Evolutionary conservation across 2,329 filamentous ascomycete species (phyloP).

Genomic region (Rachicladosporium sp.): DNA sequence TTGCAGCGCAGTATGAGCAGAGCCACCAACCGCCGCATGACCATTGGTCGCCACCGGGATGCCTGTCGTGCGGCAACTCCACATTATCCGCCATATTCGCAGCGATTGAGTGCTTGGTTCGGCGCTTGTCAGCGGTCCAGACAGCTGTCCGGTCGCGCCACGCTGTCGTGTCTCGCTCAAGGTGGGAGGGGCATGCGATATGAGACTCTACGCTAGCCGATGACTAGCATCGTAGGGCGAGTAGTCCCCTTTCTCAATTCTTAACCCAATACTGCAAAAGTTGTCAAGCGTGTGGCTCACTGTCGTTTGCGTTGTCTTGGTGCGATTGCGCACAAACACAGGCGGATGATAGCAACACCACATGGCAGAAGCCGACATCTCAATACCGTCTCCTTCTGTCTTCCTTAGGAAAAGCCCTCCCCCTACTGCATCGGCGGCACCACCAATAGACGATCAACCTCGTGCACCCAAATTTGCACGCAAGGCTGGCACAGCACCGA

Average conservation of each 20-base stretch:
- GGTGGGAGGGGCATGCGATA: too few species aligned
- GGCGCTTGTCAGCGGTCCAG: too few species aligned
- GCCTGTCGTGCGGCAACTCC: too few species aligned
- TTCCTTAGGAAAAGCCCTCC: constrained; percentile 31
- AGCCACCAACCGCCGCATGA: too few species aligned
- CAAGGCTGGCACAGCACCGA: constrained; percentile 13
- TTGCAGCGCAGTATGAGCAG: too few species aligned
- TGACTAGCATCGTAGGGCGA: too few species aligned
- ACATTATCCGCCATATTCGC: too few species aligned
- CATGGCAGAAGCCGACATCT: constrained; percentile 43
- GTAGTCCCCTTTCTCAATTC: background rate
- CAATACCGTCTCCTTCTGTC: constrained; percentile 47
- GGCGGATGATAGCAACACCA: constrained; percentile 3
- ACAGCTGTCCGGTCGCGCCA: too few species aligned
- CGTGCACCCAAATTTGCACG: constrained; percentile 15
- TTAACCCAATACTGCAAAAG: constrained; percentile 9
- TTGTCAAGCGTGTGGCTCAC: constrained; percentile 2
- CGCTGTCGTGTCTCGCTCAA: too few species aligned
- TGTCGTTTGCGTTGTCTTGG: constrained; percentile 4
- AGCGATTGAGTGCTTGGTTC: too few species aligned
- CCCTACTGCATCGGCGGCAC: constrained; percentile 10
- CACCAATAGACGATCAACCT: constrained; percentile 18
- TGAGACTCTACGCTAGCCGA: too few species aligned
- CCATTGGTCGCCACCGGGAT: too few species aligned
- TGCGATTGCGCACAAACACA: constrained; percentile 5